Percentiles rank a stretch among this genome's conserved stretches.
phyloP scores from a whole-genome alignment of 345 rosid genomes.

The Viola odorata region DNA sequence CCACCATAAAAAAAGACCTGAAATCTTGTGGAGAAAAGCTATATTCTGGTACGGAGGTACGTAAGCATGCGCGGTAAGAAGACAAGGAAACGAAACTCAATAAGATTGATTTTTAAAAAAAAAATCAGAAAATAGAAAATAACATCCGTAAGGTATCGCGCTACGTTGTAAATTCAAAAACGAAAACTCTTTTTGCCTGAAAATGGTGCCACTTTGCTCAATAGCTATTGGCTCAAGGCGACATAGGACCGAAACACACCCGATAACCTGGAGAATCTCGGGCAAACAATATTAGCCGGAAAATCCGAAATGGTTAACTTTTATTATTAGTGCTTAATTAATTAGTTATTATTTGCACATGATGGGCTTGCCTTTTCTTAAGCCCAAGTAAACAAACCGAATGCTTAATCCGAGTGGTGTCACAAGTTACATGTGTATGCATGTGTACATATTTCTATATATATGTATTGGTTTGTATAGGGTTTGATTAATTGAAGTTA shows the following conservation, averaged over 20 bases:
- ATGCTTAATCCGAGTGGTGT: neutral
- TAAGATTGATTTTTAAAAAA: neutral
- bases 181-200: constrained; percentile 1
- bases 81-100: neutral
- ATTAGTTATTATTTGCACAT: neutral
- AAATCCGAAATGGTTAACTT: neutral
- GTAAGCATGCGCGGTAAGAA: constrained; percentile 1
- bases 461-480: too few relatives aligned
- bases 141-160: neutral
- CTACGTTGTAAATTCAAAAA: neutral
- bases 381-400: neutral
- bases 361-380: neutral
- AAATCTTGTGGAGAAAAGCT: constrained; percentile 1
- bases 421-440: neutral
- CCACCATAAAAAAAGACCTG: neutral
- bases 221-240: too few relatives aligned
- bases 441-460: neutral
- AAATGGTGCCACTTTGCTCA: constrained; percentile 13
- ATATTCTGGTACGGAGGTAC: neutral
- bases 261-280: neutral
- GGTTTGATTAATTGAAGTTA: constrained; percentile 12
- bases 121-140: neutral
- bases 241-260: neutral
- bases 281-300: neutral
- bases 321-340: neutral